A percentile compares a stretch with the other conserved stretches of the same genome.
Evolutionary conservation across 2,329 filamentous ascomycete genomes (phyloP).

Genomic region (Uncinocarpus reesii): DNA sequence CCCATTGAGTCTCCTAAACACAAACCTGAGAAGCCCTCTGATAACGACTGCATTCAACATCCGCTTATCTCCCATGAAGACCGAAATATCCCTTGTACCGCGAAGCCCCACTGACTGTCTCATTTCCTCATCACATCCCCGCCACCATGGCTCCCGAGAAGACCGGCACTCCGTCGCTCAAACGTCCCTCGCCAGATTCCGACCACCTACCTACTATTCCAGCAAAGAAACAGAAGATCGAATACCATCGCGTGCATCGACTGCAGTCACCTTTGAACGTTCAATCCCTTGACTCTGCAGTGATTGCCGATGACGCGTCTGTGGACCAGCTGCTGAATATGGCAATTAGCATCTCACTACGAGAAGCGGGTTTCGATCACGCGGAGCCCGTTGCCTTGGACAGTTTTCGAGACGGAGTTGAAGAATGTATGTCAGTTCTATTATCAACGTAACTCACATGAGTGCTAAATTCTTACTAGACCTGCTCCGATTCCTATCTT

Average conservation of each 20-base stretch:
- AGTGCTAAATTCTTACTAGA: constrained; percentile 32
- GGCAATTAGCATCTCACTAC: constrained; percentile 45
- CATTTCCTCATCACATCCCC: constrained; percentile 11
- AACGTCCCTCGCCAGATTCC: constrained; percentile 24
- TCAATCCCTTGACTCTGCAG: constrained; percentile 30
- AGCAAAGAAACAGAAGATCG: constrained; percentile 29
- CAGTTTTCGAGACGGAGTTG: constrained; percentile 44
- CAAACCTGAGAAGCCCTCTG: background rate
- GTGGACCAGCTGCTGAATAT: constrained; percentile 47
- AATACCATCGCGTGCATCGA: constrained; percentile 37
- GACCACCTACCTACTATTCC: constrained; percentile 17
- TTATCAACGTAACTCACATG: no score
- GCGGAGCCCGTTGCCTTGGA: constrained; percentile 48
- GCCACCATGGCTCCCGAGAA: constrained; percentile 13
- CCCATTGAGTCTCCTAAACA: background rate
- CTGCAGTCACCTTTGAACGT: constrained; percentile 28
- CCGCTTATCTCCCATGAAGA: no score
- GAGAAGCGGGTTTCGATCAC: constrained; percentile 45
- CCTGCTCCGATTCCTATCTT: constrained; percentile 45
- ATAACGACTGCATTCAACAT: no score
- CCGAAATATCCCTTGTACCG: no score
- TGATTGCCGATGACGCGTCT: constrained; percentile 41
- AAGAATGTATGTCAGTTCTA: constrained; percentile 47
- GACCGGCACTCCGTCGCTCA: constrained; percentile 21
- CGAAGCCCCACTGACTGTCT: background rate